phyloP scores from a whole-genome alignment of 148 eudicot genomes.

The Vaccinium vitisidaea region DNA sequence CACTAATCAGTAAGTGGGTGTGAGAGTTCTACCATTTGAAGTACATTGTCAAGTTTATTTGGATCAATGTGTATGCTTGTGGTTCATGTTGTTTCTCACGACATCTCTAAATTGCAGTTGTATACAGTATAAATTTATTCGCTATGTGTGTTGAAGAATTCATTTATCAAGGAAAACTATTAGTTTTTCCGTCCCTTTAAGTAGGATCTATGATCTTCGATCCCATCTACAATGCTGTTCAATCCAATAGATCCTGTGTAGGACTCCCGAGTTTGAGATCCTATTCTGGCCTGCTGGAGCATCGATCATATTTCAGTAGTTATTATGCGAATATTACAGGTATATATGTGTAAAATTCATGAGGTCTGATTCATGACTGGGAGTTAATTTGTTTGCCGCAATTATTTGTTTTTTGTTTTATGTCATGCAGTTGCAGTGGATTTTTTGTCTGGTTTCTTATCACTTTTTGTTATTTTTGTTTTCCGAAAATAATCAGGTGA shows the following conservation, averaged over 20 bases:
- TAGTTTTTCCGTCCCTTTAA: not conserved
- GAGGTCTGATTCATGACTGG: not conserved
- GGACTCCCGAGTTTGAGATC: not conserved
- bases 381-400: not conserved
- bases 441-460: not conserved
- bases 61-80: not conserved
- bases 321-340: not conserved
- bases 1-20: not conserved
- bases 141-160: not conserved
- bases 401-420: not conserved
- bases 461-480: not conserved
- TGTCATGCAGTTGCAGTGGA: not conserved
- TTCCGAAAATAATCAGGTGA: conserved; percentile 41
- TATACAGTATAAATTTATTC: not conserved
- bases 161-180: not conserved
- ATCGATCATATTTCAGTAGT: not conserved
- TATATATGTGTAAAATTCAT: not conserved
- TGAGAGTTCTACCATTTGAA: not conserved
- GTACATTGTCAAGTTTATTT: not conserved
- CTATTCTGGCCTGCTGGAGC: not conserved
- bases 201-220: not conserved
- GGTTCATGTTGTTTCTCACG: not conserved
- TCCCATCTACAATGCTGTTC: not conserved
- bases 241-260: not conserved
- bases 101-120: not conserved